Conservation (phyloP, 2,329 filamentous ascomycete genomes). For the Trichoderma harzianum region DNA sequence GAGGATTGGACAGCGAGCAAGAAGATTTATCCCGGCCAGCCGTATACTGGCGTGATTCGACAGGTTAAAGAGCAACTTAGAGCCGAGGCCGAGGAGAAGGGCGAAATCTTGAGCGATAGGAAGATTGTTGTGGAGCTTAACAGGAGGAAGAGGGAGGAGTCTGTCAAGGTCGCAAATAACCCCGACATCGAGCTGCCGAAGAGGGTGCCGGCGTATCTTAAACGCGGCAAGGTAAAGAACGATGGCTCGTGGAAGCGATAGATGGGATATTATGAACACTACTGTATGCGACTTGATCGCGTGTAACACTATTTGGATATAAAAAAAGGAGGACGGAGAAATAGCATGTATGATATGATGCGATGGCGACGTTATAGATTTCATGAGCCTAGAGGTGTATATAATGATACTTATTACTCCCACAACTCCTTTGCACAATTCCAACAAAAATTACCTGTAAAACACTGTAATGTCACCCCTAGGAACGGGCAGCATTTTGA, state of each 20-base stretch:
- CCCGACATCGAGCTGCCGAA: conserved; percentile 39
- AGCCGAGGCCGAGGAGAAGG: conserved; percentile 34
- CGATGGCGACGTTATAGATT: not conserved
- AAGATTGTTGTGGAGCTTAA: conserved; percentile 31
- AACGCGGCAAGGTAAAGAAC: conserved; percentile 24
- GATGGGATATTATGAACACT: not conserved
- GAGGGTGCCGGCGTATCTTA: not conserved
- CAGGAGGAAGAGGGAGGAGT: conserved; percentile 24
- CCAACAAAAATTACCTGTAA: conserved; percentile 41
- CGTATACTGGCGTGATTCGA: conserved; percentile 47
- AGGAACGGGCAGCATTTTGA: conserved; percentile 56
- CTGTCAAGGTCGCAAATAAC: conserved; percentile 38
- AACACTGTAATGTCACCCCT: conserved; percentile 53
- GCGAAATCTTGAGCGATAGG: conserved; percentile 26
- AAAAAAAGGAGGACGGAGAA: not conserved
- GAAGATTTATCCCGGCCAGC: conserved; percentile 51
- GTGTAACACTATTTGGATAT: conserved; percentile 29
- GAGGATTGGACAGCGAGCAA: conserved; percentile 50
- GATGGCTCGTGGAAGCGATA: not conserved
- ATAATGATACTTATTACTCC: not conserved
- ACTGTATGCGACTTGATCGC: conserved; percentile 10
- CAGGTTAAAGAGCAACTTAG: conserved; percentile 39
- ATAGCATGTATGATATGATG: conserved; percentile 15
- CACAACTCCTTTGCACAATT: not conserved
- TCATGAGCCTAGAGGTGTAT: conserved; percentile 11